phyloP scores from a whole-genome alignment of 768 basidiomycete genomes.

The Leucogyrophana mollusca region DNA sequence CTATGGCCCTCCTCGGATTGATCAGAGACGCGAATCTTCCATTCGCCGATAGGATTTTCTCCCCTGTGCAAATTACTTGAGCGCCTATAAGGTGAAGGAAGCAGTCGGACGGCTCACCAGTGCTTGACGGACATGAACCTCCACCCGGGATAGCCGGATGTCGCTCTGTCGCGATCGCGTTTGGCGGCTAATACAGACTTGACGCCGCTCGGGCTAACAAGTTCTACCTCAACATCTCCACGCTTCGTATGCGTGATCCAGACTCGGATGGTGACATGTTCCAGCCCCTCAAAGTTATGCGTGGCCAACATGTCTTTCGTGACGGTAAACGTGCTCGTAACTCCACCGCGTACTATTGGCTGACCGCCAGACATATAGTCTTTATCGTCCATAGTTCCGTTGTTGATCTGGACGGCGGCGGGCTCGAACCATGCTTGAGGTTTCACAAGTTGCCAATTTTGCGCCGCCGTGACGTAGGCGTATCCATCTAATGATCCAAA shows the following conservation, averaged over 20 bases:
- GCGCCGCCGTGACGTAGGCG: conserved; percentile 75
- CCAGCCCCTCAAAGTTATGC: conserved; percentile 82
- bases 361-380: conserved; percentile 62
- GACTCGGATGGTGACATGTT: conserved; percentile 90
- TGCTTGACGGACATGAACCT: conserved; percentile 98
- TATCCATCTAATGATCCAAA: conserved; percentile 88
- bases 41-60: conserved; percentile 85
- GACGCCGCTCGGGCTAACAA: conserved; percentile 83
- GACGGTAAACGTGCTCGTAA: conserved; percentile 62
- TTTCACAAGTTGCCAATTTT: conserved; percentile 84
- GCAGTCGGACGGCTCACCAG: conserved; percentile 58
- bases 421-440: conserved; percentile 91
- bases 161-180: conserved; percentile 62
- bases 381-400: conserved; percentile 54
- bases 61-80: conserved; percentile 57
- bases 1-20: conserved; percentile 57
- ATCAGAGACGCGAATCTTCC: conserved; percentile 88
- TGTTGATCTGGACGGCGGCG: conserved; percentile 63
- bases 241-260: conserved; percentile 88
- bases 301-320: conserved; percentile 63
- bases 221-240: conserved; percentile 92
- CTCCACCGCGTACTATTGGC: conserved; percentile 62
- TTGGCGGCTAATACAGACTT: conserved; percentile 79
- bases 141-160: conserved; percentile 87
- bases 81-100: conserved; percentile 1